Evolutionary conservation across 169 alveolate genomes (phyloP).

Genomic region (Babesia bovis): DNA sequence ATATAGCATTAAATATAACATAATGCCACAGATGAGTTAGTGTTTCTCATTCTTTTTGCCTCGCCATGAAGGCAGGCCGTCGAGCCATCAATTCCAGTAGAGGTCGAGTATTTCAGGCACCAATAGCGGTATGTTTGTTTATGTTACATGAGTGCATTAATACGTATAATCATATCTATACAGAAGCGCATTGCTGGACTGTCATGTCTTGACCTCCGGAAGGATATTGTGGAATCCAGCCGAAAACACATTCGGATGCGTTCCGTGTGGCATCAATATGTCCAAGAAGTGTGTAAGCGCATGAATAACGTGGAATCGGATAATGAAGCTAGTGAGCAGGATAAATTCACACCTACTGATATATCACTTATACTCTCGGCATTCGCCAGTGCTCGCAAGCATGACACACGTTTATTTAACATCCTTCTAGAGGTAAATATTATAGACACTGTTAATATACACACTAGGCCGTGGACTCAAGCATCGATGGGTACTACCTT

Average conservation of each 20-base stretch:
- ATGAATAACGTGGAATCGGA: not conserved
- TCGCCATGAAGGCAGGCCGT: slow-evolving; percentile 22
- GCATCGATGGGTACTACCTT: slow-evolving; percentile 30
- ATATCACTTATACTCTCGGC: slow-evolving; percentile 64
- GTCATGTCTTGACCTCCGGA: slow-evolving; percentile 57
- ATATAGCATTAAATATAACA: not conserved
- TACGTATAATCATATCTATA: not conserved
- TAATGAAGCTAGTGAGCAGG: slow-evolving; percentile 15
- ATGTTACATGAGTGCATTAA: not conserved
- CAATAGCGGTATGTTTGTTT: slow-evolving; percentile 28
- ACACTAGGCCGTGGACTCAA: slow-evolving; percentile 22
- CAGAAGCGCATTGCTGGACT: slow-evolving; percentile 66
- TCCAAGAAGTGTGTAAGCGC: slow-evolving; percentile 57
- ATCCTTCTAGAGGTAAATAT: slow-evolving; percentile 43
- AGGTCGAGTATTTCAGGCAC: slow-evolving; percentile 37
- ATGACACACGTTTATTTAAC: slow-evolving; percentile 27
- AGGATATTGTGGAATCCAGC: slow-evolving; percentile 64
- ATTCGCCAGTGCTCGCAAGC: slow-evolving; percentile 33
- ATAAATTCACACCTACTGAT: slow-evolving; percentile 63
- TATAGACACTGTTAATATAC: not conserved
- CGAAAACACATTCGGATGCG: slow-evolving; percentile 45
- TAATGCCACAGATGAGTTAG: no score
- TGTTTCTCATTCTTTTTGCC: no score
- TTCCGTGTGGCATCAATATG: slow-evolving; percentile 50
- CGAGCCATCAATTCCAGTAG: slow-evolving; percentile 37